Percentiles rank a stretch among this genome's conserved stretches.
Evolutionary conservation across 2,329 filamentous ascomycete species (phyloP).

Genomic region (Botrytis elliptica): DNA sequence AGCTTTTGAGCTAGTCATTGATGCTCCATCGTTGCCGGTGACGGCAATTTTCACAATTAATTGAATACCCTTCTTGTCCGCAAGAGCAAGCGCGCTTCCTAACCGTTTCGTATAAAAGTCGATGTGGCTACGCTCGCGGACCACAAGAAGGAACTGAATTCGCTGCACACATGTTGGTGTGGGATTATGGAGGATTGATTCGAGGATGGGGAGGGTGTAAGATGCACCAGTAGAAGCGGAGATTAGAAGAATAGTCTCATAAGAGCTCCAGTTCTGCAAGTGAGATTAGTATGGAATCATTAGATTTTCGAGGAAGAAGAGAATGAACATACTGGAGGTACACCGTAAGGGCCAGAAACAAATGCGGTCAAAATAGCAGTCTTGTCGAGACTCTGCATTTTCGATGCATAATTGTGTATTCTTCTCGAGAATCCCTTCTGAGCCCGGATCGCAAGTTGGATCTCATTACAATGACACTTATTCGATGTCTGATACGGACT

Average conservation of each 20-base stretch:
- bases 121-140: conserved; percentile 53
- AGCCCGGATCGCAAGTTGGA: conserved; percentile 57
- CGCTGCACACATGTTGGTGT: conserved; percentile 49
- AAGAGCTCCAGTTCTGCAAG: conserved; percentile 50
- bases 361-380: conserved; percentile 44
- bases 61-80: conserved; percentile 48
- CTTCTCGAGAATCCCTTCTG: conserved; percentile 58
- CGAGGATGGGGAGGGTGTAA: conserved; percentile 59
- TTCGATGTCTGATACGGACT: conserved; percentile 49
- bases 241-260: conserved; percentile 59
- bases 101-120: conserved; percentile 54
- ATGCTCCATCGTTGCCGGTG: conserved; percentile 40
- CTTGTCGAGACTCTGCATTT: conserved; percentile 38
- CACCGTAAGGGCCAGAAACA: conserved; percentile 56
- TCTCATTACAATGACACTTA: conserved; percentile 47
- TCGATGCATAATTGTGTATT: conserved; percentile 49
- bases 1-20: conserved; percentile 10
- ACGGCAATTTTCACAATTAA: conserved; percentile 55
- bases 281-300: neutral
- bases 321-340: conserved; percentile 43
- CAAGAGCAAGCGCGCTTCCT: conserved; percentile 46
- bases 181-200: conserved; percentile 49
- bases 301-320: neutral
- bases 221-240: conserved; percentile 64
- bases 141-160: conserved; percentile 54